phyloP scores from a whole-genome alignment of 2,329 filamentous ascomycete species.

The Colletotrichum somersetense region DNA sequence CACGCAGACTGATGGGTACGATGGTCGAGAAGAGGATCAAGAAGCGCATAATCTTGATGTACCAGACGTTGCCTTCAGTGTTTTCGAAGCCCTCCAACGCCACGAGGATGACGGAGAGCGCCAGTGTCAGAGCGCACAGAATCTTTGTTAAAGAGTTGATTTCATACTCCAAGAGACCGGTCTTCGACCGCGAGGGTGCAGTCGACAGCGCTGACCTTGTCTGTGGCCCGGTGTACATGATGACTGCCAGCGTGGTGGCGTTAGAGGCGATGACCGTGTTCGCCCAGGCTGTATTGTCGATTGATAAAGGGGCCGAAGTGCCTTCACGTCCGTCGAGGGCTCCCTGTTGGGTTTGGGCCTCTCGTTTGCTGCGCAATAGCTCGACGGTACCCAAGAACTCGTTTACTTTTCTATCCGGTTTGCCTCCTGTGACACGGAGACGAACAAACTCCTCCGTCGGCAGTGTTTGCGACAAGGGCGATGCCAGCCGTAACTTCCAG shows the following conservation, averaged over 20 bases:
- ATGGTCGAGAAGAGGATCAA: constrained; percentile 99
- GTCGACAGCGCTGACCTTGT: constrained; percentile 95
- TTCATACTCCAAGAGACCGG: constrained; percentile 91
- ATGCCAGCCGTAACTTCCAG: constrained; percentile 94
- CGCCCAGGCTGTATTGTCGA: constrained; percentile 98
- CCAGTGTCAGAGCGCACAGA: constrained; percentile 87
- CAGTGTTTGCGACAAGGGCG: constrained; percentile 85
- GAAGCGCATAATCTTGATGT: constrained; percentile 98
- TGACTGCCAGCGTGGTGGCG: constrained; percentile 86
- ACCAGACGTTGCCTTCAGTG: constrained; percentile 80
- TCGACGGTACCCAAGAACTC: constrained; percentile 94
- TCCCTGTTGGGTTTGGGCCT: constrained; percentile 60
- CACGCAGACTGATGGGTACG: constrained; percentile 94
- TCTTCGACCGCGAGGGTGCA: constrained; percentile 91
- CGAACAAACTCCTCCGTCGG: constrained; percentile 77
- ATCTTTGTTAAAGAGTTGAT: constrained; percentile 99
- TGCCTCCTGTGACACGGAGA: constrained; percentile 82
- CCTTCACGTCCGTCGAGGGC: constrained; percentile 51
- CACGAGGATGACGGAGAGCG: constrained; percentile 88
- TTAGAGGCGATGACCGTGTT: constrained; percentile 97
- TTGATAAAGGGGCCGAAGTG: constrained; percentile 81
- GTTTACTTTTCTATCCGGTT: constrained; percentile 94
- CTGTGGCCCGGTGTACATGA: constrained; percentile 94
- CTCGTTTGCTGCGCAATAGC: constrained; percentile 69
- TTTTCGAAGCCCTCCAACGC: constrained; percentile 85